phyloP scores from a whole-genome alignment of 2,329 filamentous ascomycete genomes.

The Colletotrichum scovillei region DNA sequence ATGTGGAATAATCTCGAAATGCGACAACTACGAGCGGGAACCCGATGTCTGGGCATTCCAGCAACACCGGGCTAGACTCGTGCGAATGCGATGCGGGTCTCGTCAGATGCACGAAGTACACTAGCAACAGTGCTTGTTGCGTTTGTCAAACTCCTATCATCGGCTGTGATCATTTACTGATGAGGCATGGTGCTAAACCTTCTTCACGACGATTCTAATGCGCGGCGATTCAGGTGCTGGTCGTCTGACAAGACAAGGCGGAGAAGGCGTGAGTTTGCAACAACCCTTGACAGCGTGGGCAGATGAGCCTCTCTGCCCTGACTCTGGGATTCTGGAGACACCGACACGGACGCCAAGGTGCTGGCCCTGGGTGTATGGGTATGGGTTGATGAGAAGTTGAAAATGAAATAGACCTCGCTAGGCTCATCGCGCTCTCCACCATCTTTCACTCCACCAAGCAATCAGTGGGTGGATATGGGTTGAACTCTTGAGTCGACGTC shows the following conservation, averaged over 20 bases:
- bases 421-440: conserved; percentile 26
- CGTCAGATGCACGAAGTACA: neutral
- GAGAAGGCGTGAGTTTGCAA: neutral
- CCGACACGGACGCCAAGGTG: neutral
- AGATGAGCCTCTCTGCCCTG: conserved; percentile 11
- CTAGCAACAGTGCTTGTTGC: neutral
- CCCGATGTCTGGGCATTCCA: neutral
- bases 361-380: neutral
- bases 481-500: conserved; percentile 15
- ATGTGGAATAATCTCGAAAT: neutral
- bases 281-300: neutral
- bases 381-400: conserved; percentile 3
- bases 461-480: neutral
- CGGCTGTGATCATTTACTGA: neutral
- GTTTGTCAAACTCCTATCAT: neutral
- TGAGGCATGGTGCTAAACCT: conserved; percentile 23
- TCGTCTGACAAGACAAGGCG: conserved; percentile 11
- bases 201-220: conserved; percentile 16
- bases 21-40: conserved; percentile 2
- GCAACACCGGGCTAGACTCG: neutral
- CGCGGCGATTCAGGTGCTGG: conserved; percentile 27
- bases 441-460: conserved; percentile 8
- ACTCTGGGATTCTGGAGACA: neutral
- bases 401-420: conserved; percentile 12
- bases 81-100: neutral